Evolutionary conservation across 345 rosid genomes (phyloP), one percentile per base, ranked within the genome.

Genomic region (Brassica incana): DNA sequence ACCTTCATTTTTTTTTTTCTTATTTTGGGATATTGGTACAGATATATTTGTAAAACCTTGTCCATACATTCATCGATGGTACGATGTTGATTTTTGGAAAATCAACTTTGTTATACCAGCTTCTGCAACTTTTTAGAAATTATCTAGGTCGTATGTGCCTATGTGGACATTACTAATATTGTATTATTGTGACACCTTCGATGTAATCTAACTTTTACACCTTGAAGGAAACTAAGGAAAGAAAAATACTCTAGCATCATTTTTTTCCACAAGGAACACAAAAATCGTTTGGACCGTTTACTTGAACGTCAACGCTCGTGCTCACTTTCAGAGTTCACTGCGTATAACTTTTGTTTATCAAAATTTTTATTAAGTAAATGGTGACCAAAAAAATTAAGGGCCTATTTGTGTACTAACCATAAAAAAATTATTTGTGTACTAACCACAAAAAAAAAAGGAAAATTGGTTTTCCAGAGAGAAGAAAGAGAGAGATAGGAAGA

Each of bases 271-370:
- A 48, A 48, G 32, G 63, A 61, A 33, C n/a, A 36, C 54, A 48
- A 35, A 79, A 67, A 78, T 79, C 82, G 23, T 45, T 59, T 59
- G 40, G 52, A 56, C 59, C 78, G 71, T 79, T 74, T 74, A 79
- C 78, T 68, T 74, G 3, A 25, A 79, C 74, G 82, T 79, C 82
- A 79, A 68, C 65, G 27, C 78, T 68, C 74, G 78, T 73, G 78
- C 48, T 73, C 38, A 18, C 69, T 59, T 5, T 2, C 9, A 40
- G 3, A 16, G n/a, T 56, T 63, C 38, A 60, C 36, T 73, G 60
- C 77, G 77, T 72, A 72, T 65, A 7, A 27, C 54, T 38, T 15
- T 50, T 63, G n/a, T 56, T 60, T 35, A 15, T 70, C 45, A 27
- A 23, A 23, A 69, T 23, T 48, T 69, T 69, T 40, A 9, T 40